Conservation (phyloP, 352 stramenopile genomes). For the Plasmopara viticola region DNA sequence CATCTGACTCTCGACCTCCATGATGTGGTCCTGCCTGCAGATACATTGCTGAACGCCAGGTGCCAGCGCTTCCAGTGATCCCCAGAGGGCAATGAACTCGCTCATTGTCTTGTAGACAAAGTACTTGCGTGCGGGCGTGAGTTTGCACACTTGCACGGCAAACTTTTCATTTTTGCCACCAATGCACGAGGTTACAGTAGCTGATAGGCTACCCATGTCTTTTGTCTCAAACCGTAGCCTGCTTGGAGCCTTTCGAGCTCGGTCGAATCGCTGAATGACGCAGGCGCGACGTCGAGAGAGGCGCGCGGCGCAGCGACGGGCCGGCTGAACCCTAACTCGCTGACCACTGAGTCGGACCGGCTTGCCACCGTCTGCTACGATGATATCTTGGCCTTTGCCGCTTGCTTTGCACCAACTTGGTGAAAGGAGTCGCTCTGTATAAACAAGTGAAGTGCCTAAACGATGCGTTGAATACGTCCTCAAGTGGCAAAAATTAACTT, state of each 20-base stretch:
- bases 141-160: conserved; percentile 50
- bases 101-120: conserved; percentile 79
- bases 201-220: conserved; percentile 60
- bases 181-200: conserved; percentile 72
- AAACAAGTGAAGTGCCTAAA: neutral
- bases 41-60: conserved; percentile 41
- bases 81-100: conserved; percentile 71
- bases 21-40: conserved; percentile 7
- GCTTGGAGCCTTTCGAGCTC: conserved; percentile 1
- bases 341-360: conserved; percentile 17
- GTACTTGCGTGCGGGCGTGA: conserved; percentile 36
- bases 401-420: neutral
- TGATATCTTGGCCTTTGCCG: neutral
- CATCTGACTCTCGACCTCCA: conserved; percentile 18
- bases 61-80: conserved; percentile 46
- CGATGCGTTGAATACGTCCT: conserved; percentile 7
- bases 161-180: conserved; percentile 76
- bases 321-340: conserved; percentile 12
- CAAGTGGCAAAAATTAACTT: conserved; percentile 4
- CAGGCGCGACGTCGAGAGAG: conserved; percentile 17
- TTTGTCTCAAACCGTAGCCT: conserved; percentile 2
- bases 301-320: conserved; percentile 6
- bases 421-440: neutral
- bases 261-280: conserved; percentile 23
- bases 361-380: conserved; percentile 13